These are phyloP conservation scores for Erodium chrysanthum DNA, from an alignment of 441 rosid genomes.

Conservation along the genomic window DNA sequence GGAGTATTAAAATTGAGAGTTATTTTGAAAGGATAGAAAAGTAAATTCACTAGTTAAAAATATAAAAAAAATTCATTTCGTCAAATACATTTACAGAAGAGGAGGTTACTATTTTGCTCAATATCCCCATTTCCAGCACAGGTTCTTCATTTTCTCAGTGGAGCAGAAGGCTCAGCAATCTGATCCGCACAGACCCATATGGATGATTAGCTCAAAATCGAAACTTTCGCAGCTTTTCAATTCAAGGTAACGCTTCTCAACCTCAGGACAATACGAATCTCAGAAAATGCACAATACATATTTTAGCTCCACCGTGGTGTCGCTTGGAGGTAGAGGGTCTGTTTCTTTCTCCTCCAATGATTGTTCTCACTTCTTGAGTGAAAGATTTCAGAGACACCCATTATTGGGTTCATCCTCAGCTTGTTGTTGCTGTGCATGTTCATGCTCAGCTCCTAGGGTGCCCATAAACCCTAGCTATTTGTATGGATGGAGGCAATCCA, in stretches of 20 bases:
- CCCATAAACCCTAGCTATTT: constrained; percentile 33
- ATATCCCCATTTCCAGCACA: neutral
- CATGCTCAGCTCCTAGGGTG: constrained; percentile 27
- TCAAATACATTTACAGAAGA: no score
- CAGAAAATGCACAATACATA: constrained; percentile 40
- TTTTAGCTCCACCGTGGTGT: constrained; percentile 34
- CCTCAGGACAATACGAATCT: constrained; percentile 5
- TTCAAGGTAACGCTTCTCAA: constrained; percentile 26
- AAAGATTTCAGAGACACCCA: constrained; percentile 19
- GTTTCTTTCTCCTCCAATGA: constrained; percentile 42
- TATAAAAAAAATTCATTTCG: no score
- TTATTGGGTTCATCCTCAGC: constrained; percentile 12
- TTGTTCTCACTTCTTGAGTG: constrained; percentile 22
- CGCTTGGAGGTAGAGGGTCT: constrained; percentile 38
- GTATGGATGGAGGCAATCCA: constrained; percentile 64
- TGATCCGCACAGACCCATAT: constrained; percentile 4
- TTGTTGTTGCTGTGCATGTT: constrained; percentile 29
- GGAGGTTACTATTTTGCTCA: no score
- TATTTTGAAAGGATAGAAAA: no score
- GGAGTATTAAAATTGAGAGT: no score
- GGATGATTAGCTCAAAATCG: neutral
- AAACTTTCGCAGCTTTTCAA: neutral
- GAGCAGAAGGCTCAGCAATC: neutral
- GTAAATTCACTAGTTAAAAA: no score
- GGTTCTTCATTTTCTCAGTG: neutral